These are phyloP conservation scores for Allium fistulosum DNA, from an alignment of 106 monocot genomes.

Conservation along the genomic window DNA sequence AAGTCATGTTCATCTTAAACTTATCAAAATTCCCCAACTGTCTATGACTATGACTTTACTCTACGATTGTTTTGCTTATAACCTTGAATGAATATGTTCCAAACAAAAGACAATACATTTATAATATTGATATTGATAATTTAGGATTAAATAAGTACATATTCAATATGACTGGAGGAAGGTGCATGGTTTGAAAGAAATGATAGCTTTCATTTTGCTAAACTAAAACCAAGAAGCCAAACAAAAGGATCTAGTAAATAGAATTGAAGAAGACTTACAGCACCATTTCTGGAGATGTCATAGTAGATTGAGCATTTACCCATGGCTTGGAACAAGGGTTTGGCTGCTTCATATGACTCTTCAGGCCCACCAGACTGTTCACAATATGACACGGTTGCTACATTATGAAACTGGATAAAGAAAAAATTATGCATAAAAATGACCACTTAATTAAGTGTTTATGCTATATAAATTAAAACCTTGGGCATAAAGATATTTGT, in stretches of 20 bases:
- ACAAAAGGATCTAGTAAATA: too few species aligned
- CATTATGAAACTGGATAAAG: not conserved
- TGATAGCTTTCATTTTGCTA: too few species aligned
- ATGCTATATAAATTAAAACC: not conserved
- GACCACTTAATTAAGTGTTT: not conserved
- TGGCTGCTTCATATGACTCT: conserved; percentile 71
- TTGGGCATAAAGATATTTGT: not conserved
- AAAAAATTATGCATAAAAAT: not conserved
- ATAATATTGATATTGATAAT: too few species aligned
- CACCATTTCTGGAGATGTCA: conserved; percentile 85
- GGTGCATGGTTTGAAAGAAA: too few species aligned
- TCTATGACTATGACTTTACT: not conserved
- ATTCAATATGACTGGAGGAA: too few species aligned
- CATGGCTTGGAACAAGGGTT: conserved; percentile 85
- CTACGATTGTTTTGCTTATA: too few species aligned
- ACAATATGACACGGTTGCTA: conserved; percentile 2
- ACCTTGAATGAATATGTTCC: too few species aligned
- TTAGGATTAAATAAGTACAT: too few species aligned
- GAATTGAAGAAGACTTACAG: conserved; percentile 39
- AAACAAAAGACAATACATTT: too few species aligned
- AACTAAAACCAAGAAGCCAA: too few species aligned
- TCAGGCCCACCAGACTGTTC: conserved; percentile 81
- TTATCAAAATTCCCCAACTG: not conserved
- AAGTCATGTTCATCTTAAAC: too few species aligned
- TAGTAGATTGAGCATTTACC: conserved; percentile 73